phyloP scores from a whole-genome alignment of 306 rosid species.

The Sphenostylis stenocarpa region DNA sequence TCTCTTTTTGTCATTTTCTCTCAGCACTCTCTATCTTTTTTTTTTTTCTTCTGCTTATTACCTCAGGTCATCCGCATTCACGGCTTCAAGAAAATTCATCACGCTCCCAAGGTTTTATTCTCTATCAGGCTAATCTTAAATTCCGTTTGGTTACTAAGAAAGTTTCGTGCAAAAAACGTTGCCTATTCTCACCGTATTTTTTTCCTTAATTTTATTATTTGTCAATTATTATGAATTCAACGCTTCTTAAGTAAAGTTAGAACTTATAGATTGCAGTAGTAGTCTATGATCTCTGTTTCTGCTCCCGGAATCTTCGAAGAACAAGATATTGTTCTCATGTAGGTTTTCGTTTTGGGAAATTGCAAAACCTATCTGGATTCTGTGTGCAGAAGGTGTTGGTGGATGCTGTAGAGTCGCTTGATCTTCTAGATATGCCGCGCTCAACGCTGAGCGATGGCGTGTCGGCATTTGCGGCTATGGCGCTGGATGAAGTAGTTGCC shows the following conservation, averaged over 20 bases:
- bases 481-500: conserved; percentile 48
- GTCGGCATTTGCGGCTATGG: conserved; percentile 39
- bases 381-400: conserved; percentile 45
- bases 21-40: not conserved
- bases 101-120: conserved; percentile 50
- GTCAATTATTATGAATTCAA: not conserved
- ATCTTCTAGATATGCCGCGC: conserved; percentile 56
- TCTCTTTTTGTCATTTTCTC: not conserved
- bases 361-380: conserved; percentile 2
- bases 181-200: not conserved
- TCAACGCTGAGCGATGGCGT: conserved; percentile 58
- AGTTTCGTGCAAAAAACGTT: not conserved
- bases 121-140: not conserved
- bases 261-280: not conserved
- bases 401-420: conserved; percentile 54
- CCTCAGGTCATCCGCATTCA: conserved; percentile 63
- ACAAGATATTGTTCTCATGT: not conserved
- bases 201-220: not conserved
- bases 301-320: not conserved
- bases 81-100: conserved; percentile 67
- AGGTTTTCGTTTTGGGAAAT: not conserved
- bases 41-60: not conserved
- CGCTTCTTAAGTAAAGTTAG: not conserved
- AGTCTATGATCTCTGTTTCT: not conserved
- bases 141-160: conserved; percentile 27